Base-by-base conservation (phyloP, 1,284 basidiomycete species). In the Phlebopus sp. region DNA sequence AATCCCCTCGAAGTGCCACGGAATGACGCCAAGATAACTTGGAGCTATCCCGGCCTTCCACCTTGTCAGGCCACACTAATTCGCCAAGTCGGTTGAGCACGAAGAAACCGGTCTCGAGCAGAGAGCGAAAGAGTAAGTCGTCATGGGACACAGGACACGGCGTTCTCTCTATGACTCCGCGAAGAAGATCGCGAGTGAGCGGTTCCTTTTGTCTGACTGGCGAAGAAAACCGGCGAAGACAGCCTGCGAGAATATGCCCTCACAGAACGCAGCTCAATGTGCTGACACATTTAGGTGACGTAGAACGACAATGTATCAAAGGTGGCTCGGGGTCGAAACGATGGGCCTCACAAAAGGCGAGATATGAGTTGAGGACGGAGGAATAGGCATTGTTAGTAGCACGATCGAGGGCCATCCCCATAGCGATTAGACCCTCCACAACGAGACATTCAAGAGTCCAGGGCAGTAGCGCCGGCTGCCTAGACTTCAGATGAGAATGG, bases 241-340 rank as follows among this genome's bases (percentile, higher is more conserved):
- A 76, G 46, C 0, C 69, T 71, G 13, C 56, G 50, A 0, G 39
- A 10, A 14, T 76, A 76, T 1, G 60, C 53, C 5, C 56, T 45
- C 1, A 73, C 68, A 0, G 73, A 74, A 1, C 27, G 8, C 0
- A 69, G 68, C 15, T 63, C 46, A 57, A 77, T 74, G 30, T 70
- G 43, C 1, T 4, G 13, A 1, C 30, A 21, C 34, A 8, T 10
- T 3, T 17, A 36, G 35, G 65, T 58, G 41, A 55, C 37, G 32
- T 36, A 66, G n/a, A 64, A 55, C 6, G 49, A 56, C 0, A 70
- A 41, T 0, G 63, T 68, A 23, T 69, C 57, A 0, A 47, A 15
- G 0, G 68, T 65, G 71, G 72, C 0, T 66, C 50, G 1, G 63
- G 13, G 0, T 64, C 53, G 3, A 72, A 55, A 6, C 59, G 15